A percentile compares a stretch with the other conserved stretches of the same genome.
phyloP scores from a whole-genome alignment of 2,329 filamentous ascomycete genomes.

The Exophiala sideris region DNA sequence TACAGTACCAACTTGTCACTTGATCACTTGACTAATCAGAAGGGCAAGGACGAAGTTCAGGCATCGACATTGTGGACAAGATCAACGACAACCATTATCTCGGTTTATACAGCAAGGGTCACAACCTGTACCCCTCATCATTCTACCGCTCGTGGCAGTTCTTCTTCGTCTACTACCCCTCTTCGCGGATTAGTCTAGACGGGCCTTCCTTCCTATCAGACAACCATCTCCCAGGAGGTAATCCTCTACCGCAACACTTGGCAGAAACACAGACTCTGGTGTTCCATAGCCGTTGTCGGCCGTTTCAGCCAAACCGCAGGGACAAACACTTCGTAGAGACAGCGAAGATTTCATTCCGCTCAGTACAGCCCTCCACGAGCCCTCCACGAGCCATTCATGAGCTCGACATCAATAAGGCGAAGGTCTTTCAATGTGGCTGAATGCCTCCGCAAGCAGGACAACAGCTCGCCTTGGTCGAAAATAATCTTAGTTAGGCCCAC shows the following conservation, averaged over 20 bases:
- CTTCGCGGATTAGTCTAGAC: not conserved
- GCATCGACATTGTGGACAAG: no score
- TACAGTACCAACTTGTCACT: no score
- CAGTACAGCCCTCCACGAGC: no score
- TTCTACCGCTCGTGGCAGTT: not conserved
- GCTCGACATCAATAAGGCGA: not conserved
- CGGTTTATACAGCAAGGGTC: no score
- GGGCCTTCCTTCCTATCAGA: not conserved
- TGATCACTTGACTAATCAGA: no score
- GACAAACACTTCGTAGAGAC: not conserved
- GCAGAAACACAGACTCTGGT: not conserved
- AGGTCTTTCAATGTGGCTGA: not conserved
- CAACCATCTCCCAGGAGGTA: not conserved
- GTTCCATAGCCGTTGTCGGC: not conserved
- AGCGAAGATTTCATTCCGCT: not conserved
- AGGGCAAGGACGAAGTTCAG: no score
- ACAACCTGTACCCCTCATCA: not conserved
- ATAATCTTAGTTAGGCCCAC: not conserved
- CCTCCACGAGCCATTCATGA: not conserved
- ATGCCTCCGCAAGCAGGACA: not conserved
- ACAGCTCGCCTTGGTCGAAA: not conserved
- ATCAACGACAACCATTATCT: no score
- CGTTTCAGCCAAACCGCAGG: not conserved
- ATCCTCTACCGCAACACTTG: not conserved
- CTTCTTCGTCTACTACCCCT: not conserved